Evolutionary conservation across 352 stramenopile genomes (phyloP).

Genomic region (Globisporangium cylindrosporum): DNA sequence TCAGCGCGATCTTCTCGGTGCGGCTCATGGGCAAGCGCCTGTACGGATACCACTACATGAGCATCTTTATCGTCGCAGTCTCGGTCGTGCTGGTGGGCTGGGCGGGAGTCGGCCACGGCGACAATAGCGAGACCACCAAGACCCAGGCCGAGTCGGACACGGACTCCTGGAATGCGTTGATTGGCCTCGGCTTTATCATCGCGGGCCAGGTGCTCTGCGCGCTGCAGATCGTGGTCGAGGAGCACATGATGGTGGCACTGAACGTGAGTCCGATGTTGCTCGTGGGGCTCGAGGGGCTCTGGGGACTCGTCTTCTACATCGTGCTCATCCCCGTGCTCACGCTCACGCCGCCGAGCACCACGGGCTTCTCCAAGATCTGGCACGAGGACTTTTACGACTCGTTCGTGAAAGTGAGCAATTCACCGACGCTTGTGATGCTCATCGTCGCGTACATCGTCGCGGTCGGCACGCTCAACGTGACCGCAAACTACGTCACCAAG

Average conservation of each 20-base stretch:
- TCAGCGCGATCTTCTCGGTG: constrained; percentile 86
- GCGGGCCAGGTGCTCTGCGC: constrained; percentile 77
- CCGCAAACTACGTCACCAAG: constrained; percentile 85
- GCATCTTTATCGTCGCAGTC: constrained; percentile 74
- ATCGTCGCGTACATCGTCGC: constrained; percentile 66
- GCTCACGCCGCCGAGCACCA: constrained; percentile 42
- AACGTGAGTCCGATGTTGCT: constrained; percentile 86
- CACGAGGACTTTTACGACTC: constrained; percentile 83
- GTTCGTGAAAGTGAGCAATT: constrained; percentile 73
- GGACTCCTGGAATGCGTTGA: constrained; percentile 49
- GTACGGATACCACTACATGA: constrained; percentile 83
- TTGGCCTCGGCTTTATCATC: constrained; percentile 79
- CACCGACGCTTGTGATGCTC: constrained; percentile 46
- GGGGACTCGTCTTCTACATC: constrained; percentile 82
- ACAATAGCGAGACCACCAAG: constrained; percentile 1
- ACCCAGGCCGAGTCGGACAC: constrained; percentile 8
- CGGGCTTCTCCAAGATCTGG: constrained; percentile 67
- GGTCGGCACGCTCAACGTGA: constrained; percentile 80
- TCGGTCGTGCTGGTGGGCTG: constrained; percentile 70
- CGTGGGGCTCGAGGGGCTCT: constrained; percentile 85
- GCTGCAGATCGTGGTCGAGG: constrained; percentile 88
- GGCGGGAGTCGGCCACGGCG: constrained; percentile 45
- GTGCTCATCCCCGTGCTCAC: constrained; percentile 67
- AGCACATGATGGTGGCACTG: constrained; percentile 82
- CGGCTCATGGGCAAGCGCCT: constrained; percentile 79